Evolutionary conservation across 164 flowering plant species (phyloP).

Genomic region (Liriodendron chinense): DNA sequence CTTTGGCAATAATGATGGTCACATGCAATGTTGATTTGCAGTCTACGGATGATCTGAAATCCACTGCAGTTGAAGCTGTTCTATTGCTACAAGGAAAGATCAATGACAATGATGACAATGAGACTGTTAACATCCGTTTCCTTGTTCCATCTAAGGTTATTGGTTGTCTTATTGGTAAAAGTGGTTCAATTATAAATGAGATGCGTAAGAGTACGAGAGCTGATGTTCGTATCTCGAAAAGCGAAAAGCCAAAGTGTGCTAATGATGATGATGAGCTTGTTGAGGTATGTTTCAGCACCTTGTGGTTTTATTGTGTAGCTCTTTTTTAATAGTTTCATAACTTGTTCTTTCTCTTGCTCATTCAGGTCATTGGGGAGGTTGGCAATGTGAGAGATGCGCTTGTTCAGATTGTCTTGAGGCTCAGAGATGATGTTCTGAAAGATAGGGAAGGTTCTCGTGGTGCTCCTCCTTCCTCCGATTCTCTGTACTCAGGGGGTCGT

Average conservation of each 20-base stretch:
- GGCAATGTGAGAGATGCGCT: slow-evolving; percentile 86
- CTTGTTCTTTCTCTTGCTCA: background rate
- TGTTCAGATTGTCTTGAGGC: slow-evolving; percentile 80
- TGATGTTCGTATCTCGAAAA: slow-evolving; percentile 82
- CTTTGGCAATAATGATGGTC: background rate
- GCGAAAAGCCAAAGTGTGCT: slow-evolving; percentile 63
- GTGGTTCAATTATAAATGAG: slow-evolving; percentile 90
- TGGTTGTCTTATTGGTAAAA: slow-evolving; percentile 91
- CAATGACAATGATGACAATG: slow-evolving; percentile 70
- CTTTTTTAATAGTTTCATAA: background rate
- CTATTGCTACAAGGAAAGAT: slow-evolving; percentile 85
- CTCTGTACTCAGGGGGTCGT: slow-evolving; percentile 44
- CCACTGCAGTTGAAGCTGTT: slow-evolving; percentile 90
- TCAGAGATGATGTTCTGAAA: slow-evolving; percentile 75
- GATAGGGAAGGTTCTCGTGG: slow-evolving; percentile 44
- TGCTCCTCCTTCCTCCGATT: slow-evolving; percentile 10
- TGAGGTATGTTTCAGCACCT: slow-evolving; percentile 49
- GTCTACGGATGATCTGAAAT: slow-evolving; percentile 79
- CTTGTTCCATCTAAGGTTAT: slow-evolving; percentile 84
- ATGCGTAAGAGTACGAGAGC: slow-evolving; percentile 83
- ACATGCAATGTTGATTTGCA: slow-evolving; percentile 20
- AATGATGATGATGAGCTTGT: slow-evolving; percentile 66
- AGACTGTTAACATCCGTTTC: slow-evolving; percentile 54
- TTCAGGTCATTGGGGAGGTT: slow-evolving; percentile 72
- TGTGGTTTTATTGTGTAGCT: background rate